A percentile compares a stretch with the other conserved stretches of the same genome.
phyloP scores from a whole-genome alignment of 345 rosid species.

The Eucalyptus melliodora region DNA sequence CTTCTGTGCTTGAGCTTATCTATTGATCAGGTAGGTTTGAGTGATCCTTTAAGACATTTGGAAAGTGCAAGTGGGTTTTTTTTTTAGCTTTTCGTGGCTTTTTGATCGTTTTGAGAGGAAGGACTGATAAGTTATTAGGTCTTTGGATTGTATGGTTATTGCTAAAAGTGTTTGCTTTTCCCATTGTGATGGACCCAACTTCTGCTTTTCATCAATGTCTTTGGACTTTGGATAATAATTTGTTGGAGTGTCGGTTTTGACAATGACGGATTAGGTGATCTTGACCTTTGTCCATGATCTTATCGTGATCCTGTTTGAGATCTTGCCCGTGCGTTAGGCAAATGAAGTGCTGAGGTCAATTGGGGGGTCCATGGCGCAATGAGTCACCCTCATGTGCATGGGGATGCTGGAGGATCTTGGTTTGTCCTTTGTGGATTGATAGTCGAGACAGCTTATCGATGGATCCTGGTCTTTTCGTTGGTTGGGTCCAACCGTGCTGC shows the following conservation, averaged over 20 bases:
- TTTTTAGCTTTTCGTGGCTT: background rate
- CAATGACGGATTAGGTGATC: background rate
- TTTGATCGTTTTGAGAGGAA: background rate
- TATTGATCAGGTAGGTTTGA: background rate
- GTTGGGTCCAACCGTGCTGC: background rate
- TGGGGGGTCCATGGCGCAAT: background rate
- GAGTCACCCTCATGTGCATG: background rate
- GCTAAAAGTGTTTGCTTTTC: background rate
- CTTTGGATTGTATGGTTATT: background rate
- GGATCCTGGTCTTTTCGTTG: background rate
- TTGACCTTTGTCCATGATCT: background rate
- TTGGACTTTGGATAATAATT: background rate
- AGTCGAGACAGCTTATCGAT: background rate
- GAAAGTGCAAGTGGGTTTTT: background rate
- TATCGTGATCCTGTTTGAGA: background rate
- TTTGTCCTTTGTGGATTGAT: background rate
- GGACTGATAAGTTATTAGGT: background rate
- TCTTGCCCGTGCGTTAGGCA: background rate
- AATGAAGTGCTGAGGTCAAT: background rate
- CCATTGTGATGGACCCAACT: background rate
- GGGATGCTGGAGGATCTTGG: background rate
- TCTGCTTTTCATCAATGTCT: background rate
- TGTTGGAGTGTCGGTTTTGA: background rate
- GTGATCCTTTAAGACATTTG: background rate
- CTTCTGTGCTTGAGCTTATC: background rate